Conservation (phyloP, 768 basidiomycete genomes). For the Psilocybe sp. region DNA sequence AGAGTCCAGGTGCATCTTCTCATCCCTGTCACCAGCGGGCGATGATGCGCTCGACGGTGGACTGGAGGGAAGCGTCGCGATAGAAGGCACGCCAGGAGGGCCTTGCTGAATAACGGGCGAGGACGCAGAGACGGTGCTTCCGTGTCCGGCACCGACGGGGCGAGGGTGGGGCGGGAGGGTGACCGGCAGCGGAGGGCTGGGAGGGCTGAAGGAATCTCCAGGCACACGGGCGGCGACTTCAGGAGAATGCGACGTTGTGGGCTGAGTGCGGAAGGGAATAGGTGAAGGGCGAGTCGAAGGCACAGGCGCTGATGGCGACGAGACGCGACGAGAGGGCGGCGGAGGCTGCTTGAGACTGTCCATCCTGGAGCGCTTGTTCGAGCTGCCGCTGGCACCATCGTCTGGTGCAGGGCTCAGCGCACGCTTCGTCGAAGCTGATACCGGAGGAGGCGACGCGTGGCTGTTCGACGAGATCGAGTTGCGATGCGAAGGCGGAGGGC, state of each 20-base stretch:
- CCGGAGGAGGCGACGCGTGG: conserved; percentile 53
- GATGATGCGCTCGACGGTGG: conserved; percentile 16
- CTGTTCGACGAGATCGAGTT: conserved; percentile 63
- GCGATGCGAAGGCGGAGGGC: conserved; percentile 52
- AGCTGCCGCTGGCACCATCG: conserved; percentile 33
- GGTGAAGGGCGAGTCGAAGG: conserved; percentile 68
- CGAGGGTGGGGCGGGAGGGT: conserved; percentile 74
- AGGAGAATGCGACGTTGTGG: conserved; percentile 59
- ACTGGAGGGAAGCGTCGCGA: conserved; percentile 61
- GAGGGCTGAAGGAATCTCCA: conserved; percentile 45
- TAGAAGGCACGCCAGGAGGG: conserved; percentile 47
- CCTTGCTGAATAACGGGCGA: no score
- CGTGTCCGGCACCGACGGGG: conserved; percentile 57
- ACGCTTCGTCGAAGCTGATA: conserved; percentile 48
- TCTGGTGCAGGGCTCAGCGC: conserved; percentile 67
- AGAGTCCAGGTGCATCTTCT: background rate
- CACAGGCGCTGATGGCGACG: conserved; percentile 48
- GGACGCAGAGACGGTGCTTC: no score
- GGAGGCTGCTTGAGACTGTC: conserved; percentile 36
- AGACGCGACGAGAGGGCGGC: conserved; percentile 33
- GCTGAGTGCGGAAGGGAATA: conserved; percentile 71
- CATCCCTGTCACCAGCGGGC: background rate
- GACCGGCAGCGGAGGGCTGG: conserved; percentile 55
- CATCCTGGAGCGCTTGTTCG: conserved; percentile 58
- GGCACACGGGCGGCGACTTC: conserved; percentile 33